Evolutionary conservation across 345 rosid genomes (phyloP).

Genomic region (Eucalyptus sp.): DNA sequence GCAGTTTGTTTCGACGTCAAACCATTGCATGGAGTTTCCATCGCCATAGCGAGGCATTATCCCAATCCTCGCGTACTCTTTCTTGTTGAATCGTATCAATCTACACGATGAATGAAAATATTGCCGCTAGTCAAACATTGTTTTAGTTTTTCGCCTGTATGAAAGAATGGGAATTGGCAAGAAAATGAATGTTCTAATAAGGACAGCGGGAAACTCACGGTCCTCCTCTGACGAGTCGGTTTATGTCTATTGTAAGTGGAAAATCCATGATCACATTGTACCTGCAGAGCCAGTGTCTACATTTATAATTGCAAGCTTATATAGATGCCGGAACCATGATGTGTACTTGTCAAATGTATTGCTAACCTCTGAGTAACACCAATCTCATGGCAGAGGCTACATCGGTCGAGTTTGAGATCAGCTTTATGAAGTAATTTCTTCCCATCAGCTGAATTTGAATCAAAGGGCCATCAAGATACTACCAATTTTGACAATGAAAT

Average conservation of each 20-base stretch:
- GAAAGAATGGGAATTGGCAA: neutral
- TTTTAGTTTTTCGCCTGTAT: neutral
- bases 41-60: conserved; percentile 46
- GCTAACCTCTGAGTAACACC: conserved; percentile 27
- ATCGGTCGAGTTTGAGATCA: conserved; percentile 25
- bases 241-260: conserved; percentile 21
- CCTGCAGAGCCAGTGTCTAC: neutral
- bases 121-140: neutral
- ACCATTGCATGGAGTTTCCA: conserved; percentile 26
- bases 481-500: neutral
- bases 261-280: conserved; percentile 40
- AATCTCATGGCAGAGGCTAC: conserved; percentile 21
- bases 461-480: neutral
- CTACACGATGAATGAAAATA: neutral
- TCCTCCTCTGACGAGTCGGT: conserved; percentile 30
- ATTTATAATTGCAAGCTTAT: neutral
- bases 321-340: neutral
- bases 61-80: conserved; percentile 31
- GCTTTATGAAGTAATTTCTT: conserved; percentile 14
- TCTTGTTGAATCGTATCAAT: conserved; percentile 15
- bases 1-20: conserved; percentile 20
- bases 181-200: neutral
- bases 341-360: neutral
- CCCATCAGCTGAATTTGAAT: conserved; percentile 18
- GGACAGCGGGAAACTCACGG: conserved; percentile 20